Conservation (phyloP, 768 basidiomycete species). For the Suillus decipiens region DNA sequence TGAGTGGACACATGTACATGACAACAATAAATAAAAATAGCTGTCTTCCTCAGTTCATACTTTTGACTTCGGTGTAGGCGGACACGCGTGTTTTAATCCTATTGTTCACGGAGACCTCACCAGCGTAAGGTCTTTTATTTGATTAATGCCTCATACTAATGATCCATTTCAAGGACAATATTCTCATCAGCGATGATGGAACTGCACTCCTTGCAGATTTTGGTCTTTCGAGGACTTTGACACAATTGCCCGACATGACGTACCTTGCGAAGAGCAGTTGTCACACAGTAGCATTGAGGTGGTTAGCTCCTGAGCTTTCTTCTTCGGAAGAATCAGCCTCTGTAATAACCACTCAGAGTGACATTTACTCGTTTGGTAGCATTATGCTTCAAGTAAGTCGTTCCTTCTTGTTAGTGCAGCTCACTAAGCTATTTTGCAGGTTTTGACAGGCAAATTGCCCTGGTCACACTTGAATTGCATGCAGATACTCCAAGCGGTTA, state of each 20-base stretch:
- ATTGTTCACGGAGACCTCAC: conserved; percentile 13
- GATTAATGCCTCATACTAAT: background rate
- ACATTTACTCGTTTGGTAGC: no score
- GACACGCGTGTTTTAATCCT: background rate
- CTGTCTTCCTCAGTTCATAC: background rate
- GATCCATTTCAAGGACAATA: conserved; percentile 1
- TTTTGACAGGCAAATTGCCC: no score
- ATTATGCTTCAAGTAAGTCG: no score
- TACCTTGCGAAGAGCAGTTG: conserved; percentile 12
- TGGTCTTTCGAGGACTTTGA: conserved; percentile 41
- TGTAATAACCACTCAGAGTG: no score
- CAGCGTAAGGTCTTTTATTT: background rate
- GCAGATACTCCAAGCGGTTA: no score
- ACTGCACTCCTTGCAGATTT: conserved; percentile 45
- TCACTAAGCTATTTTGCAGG: no score
- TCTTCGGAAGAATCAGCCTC: background rate
- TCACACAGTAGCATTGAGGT: conserved; percentile 34
- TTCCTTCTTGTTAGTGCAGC: no score
- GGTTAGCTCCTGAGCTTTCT: conserved; percentile 43
- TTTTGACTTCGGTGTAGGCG: background rate
- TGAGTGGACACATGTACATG: background rate
- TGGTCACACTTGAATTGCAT: no score
- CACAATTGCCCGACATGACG: conserved; percentile 30
- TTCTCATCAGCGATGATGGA: conserved; percentile 39
- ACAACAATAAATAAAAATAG: background rate